Percentiles rank a stretch among this genome's conserved stretches.
These are phyloP conservation scores for Neurospora sp. DNA, from an alignment of 495 filamentous ascomycete genomes.

Conservation along the genomic window DNA sequence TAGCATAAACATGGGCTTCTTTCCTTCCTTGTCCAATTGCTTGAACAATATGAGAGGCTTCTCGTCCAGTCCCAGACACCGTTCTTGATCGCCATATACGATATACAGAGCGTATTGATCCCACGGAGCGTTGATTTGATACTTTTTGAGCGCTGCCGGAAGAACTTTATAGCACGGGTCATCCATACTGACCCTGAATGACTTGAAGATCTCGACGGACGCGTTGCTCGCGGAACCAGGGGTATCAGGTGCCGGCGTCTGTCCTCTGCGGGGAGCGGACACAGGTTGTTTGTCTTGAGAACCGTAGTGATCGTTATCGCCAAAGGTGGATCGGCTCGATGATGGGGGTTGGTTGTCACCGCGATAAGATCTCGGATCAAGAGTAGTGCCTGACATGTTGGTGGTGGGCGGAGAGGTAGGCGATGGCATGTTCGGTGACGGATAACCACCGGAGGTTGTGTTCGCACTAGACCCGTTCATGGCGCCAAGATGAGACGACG, in stretches of 20 bases:
- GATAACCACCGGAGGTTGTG: slow-evolving; percentile 45
- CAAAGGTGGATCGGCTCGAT: slow-evolving; percentile 36
- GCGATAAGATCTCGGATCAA: slow-evolving; percentile 47
- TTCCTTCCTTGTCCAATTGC: slow-evolving; percentile 88
- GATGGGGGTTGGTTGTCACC: slow-evolving; percentile 34
- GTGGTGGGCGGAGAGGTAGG: slow-evolving; percentile 65
- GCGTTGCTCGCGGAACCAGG: slow-evolving; percentile 33
- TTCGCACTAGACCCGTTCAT: slow-evolving; percentile 54
- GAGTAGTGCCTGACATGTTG: slow-evolving; percentile 32
- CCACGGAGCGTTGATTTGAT: slow-evolving; percentile 96
- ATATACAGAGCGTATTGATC: slow-evolving; percentile 96
- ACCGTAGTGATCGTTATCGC: slow-evolving; percentile 40
- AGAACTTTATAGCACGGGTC: slow-evolving; percentile 96
- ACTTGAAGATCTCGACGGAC: slow-evolving; percentile 92
- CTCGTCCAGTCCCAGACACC: slow-evolving; percentile 84
- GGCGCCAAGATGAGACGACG: slow-evolving; percentile 65
- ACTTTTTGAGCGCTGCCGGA: slow-evolving; percentile 90
- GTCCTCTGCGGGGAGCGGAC: slow-evolving; percentile 34
- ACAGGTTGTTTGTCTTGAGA: slow-evolving; percentile 28
- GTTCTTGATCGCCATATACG: slow-evolving; percentile 93
- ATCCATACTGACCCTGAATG: slow-evolving; percentile 93
- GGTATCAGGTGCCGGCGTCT: slow-evolving; percentile 43
- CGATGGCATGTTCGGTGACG: slow-evolving; percentile 67
- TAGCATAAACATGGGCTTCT: slow-evolving; percentile 99
- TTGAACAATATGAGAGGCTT: slow-evolving; percentile 94